Conservation (phyloP, 23 red algal genomes). For the Gracilariopsis chorda region DNA sequence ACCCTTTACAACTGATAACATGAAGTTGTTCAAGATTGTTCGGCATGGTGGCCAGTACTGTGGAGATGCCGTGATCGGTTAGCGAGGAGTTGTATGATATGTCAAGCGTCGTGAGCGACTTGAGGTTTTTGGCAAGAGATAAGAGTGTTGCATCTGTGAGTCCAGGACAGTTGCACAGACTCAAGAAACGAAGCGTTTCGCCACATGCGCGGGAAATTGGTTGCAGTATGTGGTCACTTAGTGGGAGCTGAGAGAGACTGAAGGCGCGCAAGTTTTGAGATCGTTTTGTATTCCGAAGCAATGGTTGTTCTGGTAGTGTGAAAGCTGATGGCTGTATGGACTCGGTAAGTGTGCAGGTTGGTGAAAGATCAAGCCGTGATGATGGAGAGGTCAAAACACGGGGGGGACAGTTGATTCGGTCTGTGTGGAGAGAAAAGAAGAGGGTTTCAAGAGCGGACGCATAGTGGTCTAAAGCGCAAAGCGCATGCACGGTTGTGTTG, state of each 20-base stretch:
- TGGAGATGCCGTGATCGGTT: not conserved
- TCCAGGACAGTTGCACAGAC: not conserved
- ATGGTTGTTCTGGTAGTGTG: not conserved
- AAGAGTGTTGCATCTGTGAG: conserved; percentile 9
- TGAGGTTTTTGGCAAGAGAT: not conserved
- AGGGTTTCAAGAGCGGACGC: not conserved
- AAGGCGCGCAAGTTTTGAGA: not conserved
- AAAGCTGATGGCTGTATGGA: not conserved
- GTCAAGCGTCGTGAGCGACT: conserved; percentile 7
- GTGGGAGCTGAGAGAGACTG: not conserved
- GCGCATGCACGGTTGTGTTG: not conserved
- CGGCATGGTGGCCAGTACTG: not conserved
- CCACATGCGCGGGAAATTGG: conserved; percentile 5
- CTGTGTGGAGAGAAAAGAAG: not conserved
- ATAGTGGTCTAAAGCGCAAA: not conserved
- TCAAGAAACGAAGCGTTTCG: not conserved
- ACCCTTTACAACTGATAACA: conserved; percentile 18
- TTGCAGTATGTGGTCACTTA: not conserved
- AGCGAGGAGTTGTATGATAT: conserved; percentile 12
- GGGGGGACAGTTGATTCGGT: not conserved
- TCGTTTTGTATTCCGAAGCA: not conserved
- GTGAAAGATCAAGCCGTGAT: not conserved
- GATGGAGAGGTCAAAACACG: not conserved
- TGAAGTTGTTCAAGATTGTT: conserved; percentile 24
- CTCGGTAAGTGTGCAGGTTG: not conserved